Percentiles rank a stretch among this genome's conserved stretches.
Conservation (phyloP, 1,284 basidiomycete species). For the Austroboletus niveus region DNA sequence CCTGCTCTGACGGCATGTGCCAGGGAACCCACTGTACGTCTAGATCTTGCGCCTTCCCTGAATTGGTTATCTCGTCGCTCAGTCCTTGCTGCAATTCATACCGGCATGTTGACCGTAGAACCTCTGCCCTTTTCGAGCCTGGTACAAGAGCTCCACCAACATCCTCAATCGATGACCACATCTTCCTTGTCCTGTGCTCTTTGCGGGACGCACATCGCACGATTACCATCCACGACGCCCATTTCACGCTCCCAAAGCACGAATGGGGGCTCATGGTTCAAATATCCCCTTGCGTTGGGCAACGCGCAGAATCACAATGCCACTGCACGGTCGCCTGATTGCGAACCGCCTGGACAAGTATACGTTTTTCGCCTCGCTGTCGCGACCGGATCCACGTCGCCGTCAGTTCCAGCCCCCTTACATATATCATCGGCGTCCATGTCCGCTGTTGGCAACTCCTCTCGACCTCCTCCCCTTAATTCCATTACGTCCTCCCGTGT, state of each 20-base stretch:
- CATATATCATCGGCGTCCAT: constrained; percentile 23
- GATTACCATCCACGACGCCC: constrained; percentile 16
- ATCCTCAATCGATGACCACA: constrained; percentile 27
- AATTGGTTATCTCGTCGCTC: constrained; percentile 90
- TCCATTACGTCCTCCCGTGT: constrained; percentile 22
- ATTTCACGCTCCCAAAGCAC: constrained; percentile 20
- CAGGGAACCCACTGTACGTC: constrained; percentile 86
- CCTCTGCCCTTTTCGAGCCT: constrained; percentile 64
- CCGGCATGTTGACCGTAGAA: constrained; percentile 87
- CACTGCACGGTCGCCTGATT: constrained; percentile 30
- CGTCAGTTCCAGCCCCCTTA: constrained; percentile 21
- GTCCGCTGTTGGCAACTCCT: constrained; percentile 17
- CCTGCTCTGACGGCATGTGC: constrained; percentile 6
- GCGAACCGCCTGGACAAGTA: constrained; percentile 43
- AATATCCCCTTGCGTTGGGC: constrained; percentile 42
- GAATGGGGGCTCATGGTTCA: constrained; percentile 54
- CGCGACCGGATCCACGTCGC: constrained; percentile 28
- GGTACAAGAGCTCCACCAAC: constrained; percentile 46
- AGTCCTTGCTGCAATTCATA: constrained; percentile 85
- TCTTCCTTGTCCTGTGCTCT: constrained; percentile 57
- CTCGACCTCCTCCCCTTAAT: constrained; percentile 25
- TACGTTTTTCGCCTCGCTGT: constrained; percentile 60
- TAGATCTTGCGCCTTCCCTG: constrained; percentile 92
- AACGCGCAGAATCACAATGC: constrained; percentile 26
- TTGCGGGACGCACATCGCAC: constrained; percentile 53